These are phyloP conservation scores for Rubia peregrina DNA, from an alignment of 305 asterid species.

Conservation along the genomic window DNA sequence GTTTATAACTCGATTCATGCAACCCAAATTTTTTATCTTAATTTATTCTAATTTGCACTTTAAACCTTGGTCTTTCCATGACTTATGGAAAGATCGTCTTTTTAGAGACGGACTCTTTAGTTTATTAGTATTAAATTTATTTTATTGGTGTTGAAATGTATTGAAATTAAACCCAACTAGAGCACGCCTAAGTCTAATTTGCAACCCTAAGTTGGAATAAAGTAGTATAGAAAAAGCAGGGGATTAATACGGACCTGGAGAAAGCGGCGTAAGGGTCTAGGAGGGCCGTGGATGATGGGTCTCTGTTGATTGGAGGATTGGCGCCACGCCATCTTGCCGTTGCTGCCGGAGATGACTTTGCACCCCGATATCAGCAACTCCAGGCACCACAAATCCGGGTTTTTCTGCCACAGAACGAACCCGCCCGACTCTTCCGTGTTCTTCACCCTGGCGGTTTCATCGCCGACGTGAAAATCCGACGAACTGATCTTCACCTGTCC, in stretches of 20 bases:
- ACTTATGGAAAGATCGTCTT: too few species aligned
- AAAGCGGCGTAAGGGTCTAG: conserved; percentile 76
- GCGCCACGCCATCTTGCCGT: conserved; percentile 69
- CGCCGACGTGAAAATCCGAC: conserved; percentile 49
- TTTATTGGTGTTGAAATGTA: too few species aligned
- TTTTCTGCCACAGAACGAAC: conserved; percentile 85
- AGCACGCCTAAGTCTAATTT: too few species aligned
- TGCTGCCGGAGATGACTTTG: conserved; percentile 80
- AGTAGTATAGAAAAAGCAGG: background rate
- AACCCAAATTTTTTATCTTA: too few species aligned
- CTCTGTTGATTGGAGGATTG: conserved; percentile 52
- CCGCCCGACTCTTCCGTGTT: conserved; percentile 65
- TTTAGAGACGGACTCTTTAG: too few species aligned
- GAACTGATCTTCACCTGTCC: conserved; percentile 68
- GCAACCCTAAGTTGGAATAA: too few species aligned
- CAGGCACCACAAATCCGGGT: conserved; percentile 80
- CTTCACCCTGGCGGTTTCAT: conserved; percentile 30
- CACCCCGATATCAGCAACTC: conserved; percentile 77
- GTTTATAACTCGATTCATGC: too few species aligned
- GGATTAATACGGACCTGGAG: conserved; percentile 53
- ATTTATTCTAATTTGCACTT: too few species aligned
- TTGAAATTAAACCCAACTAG: too few species aligned
- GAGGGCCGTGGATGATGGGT: conserved; percentile 54
- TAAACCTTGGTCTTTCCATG: too few species aligned
- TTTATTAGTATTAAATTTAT: too few species aligned